A percentile compares a stretch with the other conserved stretches of the same genome.
phyloP scores from a whole-genome alignment of 805 yeast genomes.

The Ogataea corticis region DNA sequence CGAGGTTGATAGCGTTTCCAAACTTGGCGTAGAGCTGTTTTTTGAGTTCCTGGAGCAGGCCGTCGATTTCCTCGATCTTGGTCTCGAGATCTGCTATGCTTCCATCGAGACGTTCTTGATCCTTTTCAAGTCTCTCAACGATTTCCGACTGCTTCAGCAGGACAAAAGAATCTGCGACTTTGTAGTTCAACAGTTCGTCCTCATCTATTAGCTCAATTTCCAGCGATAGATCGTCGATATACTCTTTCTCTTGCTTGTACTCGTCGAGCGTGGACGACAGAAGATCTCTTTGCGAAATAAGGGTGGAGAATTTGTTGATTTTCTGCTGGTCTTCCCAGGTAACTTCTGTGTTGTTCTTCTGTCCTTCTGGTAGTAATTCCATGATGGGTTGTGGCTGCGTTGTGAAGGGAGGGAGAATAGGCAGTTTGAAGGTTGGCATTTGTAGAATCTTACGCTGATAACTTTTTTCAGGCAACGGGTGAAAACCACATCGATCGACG shows the following conservation, averaged over 20 bases:
- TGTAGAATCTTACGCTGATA: neutral
- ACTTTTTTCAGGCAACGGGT: neutral
- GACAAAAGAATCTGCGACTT: constrained; percentile 81
- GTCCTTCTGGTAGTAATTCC: constrained; percentile 53
- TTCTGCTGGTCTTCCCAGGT: constrained; percentile 83
- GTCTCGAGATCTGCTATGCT: constrained; percentile 48
- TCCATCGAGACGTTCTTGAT: constrained; percentile 51
- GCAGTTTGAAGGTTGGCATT: too few species aligned
- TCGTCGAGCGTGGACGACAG: constrained; percentile 48
- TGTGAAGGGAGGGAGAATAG: too few species aligned
- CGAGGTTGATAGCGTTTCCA: constrained; percentile 86
- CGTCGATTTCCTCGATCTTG: constrained; percentile 52
- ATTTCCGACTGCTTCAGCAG: constrained; percentile 66
- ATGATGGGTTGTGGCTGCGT: constrained; percentile 11
- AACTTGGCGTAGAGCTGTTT: constrained; percentile 80
- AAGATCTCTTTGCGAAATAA: constrained; percentile 69
- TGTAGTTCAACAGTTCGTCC: constrained; percentile 71
- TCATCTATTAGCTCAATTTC: constrained; percentile 86
- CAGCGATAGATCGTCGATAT: constrained; percentile 78
- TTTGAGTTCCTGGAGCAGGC: constrained; percentile 61
- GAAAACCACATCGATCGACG: constrained; percentile 2
- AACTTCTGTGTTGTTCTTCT: constrained; percentile 58
- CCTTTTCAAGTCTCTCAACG: constrained; percentile 64
- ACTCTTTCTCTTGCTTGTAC: constrained; percentile 73
- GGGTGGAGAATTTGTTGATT: constrained; percentile 85